Percentiles rank a stretch among this genome's conserved stretches.
These are phyloP conservation scores for Diaporthe nobilis DNA, from an alignment of 2,329 filamentous ascomycete genomes.

Conservation along the genomic window DNA sequence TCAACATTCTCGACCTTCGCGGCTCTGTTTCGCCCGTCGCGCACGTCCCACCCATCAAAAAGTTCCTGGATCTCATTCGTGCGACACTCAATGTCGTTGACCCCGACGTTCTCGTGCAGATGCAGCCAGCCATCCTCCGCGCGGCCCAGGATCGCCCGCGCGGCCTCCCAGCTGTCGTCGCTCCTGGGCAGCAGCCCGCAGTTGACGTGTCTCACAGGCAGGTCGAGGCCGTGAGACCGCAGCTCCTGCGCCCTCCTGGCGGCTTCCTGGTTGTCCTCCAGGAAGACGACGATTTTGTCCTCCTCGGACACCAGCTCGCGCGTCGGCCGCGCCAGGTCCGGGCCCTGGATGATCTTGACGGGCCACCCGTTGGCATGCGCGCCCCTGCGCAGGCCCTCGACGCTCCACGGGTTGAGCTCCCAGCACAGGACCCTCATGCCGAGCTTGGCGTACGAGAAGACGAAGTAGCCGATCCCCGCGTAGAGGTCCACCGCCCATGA, in stretches of 20 bases:
- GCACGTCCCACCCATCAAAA: conserved; percentile 56
- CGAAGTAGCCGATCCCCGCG: conserved; percentile 94
- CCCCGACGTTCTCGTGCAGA: conserved; percentile 76
- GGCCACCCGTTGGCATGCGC: conserved; percentile 78
- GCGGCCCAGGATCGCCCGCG: conserved; percentile 60
- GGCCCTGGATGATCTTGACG: conserved; percentile 65
- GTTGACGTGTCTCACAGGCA: conserved; percentile 72
- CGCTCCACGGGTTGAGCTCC: conserved; percentile 91
- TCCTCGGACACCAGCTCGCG: conserved; percentile 57
- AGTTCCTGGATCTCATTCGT: conserved; percentile 62
- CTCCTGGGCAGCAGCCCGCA: conserved; percentile 74
- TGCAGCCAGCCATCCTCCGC: conserved; percentile 69
- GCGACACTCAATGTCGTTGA: conserved; percentile 64
- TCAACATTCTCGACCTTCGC: conserved; percentile 69
- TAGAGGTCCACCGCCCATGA: conserved; percentile 84
- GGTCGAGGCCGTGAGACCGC: conserved; percentile 51
- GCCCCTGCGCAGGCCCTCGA: conserved; percentile 85
- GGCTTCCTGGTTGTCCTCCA: conserved; percentile 76
- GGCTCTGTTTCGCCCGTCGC: conserved; percentile 43
- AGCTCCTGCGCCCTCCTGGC: conserved; percentile 56
- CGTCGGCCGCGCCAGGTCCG: conserved; percentile 56
- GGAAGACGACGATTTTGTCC: conserved; percentile 75
- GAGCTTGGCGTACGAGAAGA: conserved; percentile 83
- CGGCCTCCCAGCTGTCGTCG: conserved; percentile 65
- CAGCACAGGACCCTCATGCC: conserved; percentile 85